Conservation (phyloP, 2,329 filamentous ascomycete species). For the Fusarium palustre region DNA sequence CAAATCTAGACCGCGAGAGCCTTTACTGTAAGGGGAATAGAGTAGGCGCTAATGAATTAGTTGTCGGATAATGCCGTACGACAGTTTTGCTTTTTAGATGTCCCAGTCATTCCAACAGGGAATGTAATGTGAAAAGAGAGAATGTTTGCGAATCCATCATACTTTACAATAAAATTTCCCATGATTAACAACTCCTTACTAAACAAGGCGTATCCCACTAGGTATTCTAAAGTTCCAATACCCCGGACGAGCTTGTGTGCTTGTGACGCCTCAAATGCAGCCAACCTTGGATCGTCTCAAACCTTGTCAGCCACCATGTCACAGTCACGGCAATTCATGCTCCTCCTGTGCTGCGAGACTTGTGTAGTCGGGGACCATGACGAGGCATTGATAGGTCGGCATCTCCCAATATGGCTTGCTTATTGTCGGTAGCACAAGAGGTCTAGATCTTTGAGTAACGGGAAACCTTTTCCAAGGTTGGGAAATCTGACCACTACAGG, state of each 20-base stretch:
- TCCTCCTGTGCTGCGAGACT: background rate
- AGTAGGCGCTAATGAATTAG: background rate
- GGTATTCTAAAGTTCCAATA: background rate
- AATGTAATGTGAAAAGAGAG: background rate
- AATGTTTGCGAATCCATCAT: background rate
- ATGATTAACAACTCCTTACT: background rate
- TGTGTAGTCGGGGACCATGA: background rate
- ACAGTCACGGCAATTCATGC: background rate
- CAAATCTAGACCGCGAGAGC: background rate
- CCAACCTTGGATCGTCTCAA: background rate
- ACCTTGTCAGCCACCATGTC: constrained; percentile 10
- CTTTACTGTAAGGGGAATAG: constrained; percentile 12
- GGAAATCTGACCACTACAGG: background rate
- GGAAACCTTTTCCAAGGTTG: background rate
- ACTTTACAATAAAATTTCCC: background rate
- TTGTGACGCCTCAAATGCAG: constrained; percentile 5
- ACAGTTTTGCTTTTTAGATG: background rate
- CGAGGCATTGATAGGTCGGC: background rate
- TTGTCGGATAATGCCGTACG: background rate
- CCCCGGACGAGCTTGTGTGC: background rate
- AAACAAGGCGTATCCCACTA: background rate
- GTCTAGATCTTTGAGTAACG: background rate
- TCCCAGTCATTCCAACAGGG: background rate
- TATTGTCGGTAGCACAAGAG: background rate
- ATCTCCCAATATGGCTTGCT: background rate